Conservation (phyloP, 768 basidiomycete species). For the Tulasnella sp. region DNA sequence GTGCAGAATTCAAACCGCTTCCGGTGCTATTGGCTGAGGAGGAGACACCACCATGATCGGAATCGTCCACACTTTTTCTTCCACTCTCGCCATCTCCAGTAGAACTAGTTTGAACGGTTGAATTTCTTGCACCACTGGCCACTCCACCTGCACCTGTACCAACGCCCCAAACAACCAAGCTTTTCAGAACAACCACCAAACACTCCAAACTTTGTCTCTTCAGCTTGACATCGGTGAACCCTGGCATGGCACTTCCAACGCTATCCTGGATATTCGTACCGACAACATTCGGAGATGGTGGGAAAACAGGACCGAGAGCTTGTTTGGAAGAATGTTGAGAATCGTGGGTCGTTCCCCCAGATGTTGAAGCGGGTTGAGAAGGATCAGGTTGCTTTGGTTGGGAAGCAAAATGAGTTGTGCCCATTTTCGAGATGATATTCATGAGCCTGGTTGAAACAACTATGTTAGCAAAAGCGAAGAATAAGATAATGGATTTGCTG, state of each 20-base stretch:
- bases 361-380: constrained; percentile 45
- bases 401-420: constrained; percentile 38
- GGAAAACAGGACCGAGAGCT: constrained; percentile 30
- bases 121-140: not conserved
- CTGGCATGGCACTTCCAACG: constrained; percentile 35
- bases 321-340: constrained; percentile 4
- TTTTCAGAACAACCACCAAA: constrained; percentile 74
- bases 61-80: constrained; percentile 8
- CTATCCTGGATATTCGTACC: constrained; percentile 43
- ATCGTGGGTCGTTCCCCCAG: constrained; percentile 35
- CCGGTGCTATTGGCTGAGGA: not conserved
- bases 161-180: constrained; percentile 84
- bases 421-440: constrained; percentile 91
- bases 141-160: constrained; percentile 20
- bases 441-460: constrained; percentile 44
- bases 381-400: constrained; percentile 34
- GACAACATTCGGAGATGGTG: constrained; percentile 53
- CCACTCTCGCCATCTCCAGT: not conserved
- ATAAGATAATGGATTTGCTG: constrained; percentile 22
- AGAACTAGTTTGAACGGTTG: not conserved
- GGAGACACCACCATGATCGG: too few species aligned
- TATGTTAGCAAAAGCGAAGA: not conserved
- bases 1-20: not conserved
- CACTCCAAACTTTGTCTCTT: constrained; percentile 91
- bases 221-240: constrained; percentile 70